Evolutionary conservation across 192 early-diverging fungal species (phyloP).

Genomic region (Dissophora globulifera): DNA sequence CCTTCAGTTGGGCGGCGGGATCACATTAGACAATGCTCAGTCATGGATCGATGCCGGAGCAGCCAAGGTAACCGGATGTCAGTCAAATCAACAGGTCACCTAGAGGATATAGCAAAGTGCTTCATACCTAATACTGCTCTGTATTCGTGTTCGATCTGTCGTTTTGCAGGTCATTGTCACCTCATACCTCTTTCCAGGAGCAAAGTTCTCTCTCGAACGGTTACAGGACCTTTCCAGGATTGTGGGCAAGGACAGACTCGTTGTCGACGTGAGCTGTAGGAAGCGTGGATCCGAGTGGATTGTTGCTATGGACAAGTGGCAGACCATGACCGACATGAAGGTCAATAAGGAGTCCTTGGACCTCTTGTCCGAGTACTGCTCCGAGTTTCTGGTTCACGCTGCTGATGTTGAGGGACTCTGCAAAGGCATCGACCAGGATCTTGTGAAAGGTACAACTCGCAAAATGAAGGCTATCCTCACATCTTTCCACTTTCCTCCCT

Average conservation of each 20-base stretch:
- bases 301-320: conserved; percentile 99
- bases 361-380: conserved; percentile 40
- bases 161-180: conserved; percentile 86
- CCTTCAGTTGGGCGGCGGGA: conserved; percentile 96
- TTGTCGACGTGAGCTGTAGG: conserved; percentile 90
- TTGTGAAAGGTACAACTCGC: conserved; percentile 79
- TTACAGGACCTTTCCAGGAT: conserved; percentile 61
- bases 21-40: conserved; percentile 86
- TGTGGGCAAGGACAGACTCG: conserved; percentile 77
- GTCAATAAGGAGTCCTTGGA: conserved; percentile 71
- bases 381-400: conserved; percentile 96
- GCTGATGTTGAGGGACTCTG: conserved; percentile 98
- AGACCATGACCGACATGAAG: conserved; percentile 90
- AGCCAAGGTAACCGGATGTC: conserved; percentile 69
- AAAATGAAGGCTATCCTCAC: too few relatives aligned
- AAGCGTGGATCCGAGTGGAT: conserved; percentile 78
- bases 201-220: conserved; percentile 73
- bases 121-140: too few relatives aligned
- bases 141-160: too few relatives aligned
- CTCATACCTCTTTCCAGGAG: conserved; percentile 91
- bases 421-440: conserved; percentile 88
- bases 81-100: too few relatives aligned
- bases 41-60: conserved; percentile 90
- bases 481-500: not conserved
- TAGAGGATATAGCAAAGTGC: too few relatives aligned